Evolutionary conservation across 73 alveolate genomes (phyloP).

Genomic region (Durusdinium trenchii): DNA sequence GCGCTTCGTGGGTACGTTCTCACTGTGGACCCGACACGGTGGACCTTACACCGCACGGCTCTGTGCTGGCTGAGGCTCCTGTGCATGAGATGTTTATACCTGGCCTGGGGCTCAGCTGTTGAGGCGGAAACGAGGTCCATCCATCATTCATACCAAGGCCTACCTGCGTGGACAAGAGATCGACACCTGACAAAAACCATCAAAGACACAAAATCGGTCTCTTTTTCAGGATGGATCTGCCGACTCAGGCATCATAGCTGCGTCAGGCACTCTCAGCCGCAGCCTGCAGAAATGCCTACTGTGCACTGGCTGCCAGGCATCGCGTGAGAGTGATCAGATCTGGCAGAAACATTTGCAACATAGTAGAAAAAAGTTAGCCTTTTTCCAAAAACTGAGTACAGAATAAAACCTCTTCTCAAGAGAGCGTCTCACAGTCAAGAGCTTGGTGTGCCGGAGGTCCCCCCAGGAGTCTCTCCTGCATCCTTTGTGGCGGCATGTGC

Average conservation of each 20-base stretch:
- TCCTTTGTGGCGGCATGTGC: conserved; percentile 76
- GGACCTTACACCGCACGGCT: too few relatives aligned
- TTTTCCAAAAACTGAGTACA: background rate
- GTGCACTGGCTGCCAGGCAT: conserved; percentile 77
- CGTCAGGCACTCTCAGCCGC: conserved; percentile 69
- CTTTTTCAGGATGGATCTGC: background rate
- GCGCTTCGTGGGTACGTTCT: too few relatives aligned
- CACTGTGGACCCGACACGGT: too few relatives aligned
- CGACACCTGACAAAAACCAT: too few relatives aligned
- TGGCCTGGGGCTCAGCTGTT: background rate
- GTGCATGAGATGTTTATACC: conserved; percentile 41
- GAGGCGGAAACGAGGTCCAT: too few relatives aligned
- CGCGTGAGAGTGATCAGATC: background rate
- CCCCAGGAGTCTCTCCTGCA: conserved; percentile 31
- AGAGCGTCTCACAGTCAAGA: too few relatives aligned
- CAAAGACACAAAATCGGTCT: background rate
- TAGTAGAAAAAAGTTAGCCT: background rate
- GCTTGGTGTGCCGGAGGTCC: conserved; percentile 29
- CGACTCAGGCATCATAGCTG: conserved; percentile 28
- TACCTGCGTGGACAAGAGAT: too few relatives aligned
- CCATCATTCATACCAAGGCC: too few relatives aligned
- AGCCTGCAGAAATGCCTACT: conserved; percentile 54
- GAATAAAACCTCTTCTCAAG: too few relatives aligned
- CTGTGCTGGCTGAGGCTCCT: too few relatives aligned
- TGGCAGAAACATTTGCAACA: background rate